Base-by-base conservation (phyloP, 202 grass and related monocot genomes). In the Brachypodium distachyon region DNA sequence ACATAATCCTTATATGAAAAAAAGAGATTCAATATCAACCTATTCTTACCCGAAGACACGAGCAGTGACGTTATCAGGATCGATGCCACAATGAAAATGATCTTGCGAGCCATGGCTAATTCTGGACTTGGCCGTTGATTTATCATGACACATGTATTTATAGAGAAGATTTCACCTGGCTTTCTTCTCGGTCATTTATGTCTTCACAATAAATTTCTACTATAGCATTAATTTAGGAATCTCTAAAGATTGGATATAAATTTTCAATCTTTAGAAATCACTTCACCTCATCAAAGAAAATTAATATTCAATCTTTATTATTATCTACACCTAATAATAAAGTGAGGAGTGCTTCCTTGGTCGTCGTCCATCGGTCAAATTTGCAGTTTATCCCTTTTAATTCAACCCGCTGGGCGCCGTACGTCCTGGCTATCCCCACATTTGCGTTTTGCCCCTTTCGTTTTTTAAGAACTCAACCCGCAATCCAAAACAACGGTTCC, bases 141-240 rank as follows among this genome's bases (percentile, higher is more conserved):
- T 51, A 51, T 51, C 48, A 21, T 51, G n/a, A 10, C 18, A 51
- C 21, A n/a, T 22, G 48, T 51, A 21, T 51, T 51, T 51, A 51
- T 51, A 51, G 8, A n/a, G n/a, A 51, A 22, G 7, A 6, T 10
- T 22, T 21, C 18, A 50, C 48, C n/a, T 21, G 7, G 7, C 48
- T 50, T 50, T n/a, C 48, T 50, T 7, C 19, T 7, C 9, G 1
- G n/a, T 51, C 48, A 51, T 51, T 51, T 51, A 51, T 51, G 48
- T 51, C n/a, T 51, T 21, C n/a, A 2, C n/a, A 2, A 0, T n/a
- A 0, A 50, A n/a, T 50, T 50, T 44, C 2, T 3, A 13, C 2
- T 44, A 17, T 10, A 21, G 48, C 48, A 21, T 51, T 51, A 22
- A 51, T 51, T 51, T n/a, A n/a, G n/a, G n/a, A n/a, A n/a, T n/a